Percentiles rank a stretch among this genome's conserved stretches.
Conservation (phyloP, 2,329 filamentous ascomycete species). For the Exophiala alcalophila region DNA sequence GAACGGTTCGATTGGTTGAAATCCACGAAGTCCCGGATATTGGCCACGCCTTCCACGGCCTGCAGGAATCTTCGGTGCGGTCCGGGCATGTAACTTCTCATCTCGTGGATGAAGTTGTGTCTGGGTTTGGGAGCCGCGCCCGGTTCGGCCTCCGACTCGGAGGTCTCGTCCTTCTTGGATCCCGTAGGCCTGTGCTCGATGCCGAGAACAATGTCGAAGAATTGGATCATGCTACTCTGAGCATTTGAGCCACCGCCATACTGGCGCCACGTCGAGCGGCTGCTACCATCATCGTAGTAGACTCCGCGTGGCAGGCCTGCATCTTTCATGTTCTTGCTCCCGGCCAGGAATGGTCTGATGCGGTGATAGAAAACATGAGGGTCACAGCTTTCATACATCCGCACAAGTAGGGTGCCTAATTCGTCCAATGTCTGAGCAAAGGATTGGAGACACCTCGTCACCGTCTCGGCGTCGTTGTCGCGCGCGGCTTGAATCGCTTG, state of each 20-base stretch:
- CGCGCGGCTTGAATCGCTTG: conserved; percentile 79
- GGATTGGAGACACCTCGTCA: conserved; percentile 71
- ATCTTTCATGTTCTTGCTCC: conserved; percentile 96
- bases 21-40: conserved; percentile 81
- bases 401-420: conserved; percentile 70
- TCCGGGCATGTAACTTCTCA: conserved; percentile 96
- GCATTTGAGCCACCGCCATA: conserved; percentile 95
- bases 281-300: conserved; percentile 77
- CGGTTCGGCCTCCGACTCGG: conserved; percentile 47
- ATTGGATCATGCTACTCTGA: conserved; percentile 93
- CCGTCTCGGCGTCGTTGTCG: conserved; percentile 63
- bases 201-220: conserved; percentile 89
- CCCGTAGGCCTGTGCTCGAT: conserved; percentile 89
- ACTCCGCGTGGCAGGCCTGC: conserved; percentile 86
- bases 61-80: conserved; percentile 84
- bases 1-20: conserved; percentile 58
- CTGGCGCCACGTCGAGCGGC: conserved; percentile 68
- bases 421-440: conserved; percentile 90
- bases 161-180: conserved; percentile 49
- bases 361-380: conserved; percentile 93
- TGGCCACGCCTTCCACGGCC: conserved; percentile 74
- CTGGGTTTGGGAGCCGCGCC: conserved; percentile 52
- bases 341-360: conserved; percentile 92
- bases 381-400: conserved; percentile 95
- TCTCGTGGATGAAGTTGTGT: conserved; percentile 93